Evolutionary conservation across 2,329 filamentous ascomycete genomes (phyloP), one percentile per base, ranked within the genome.

Genomic region (Fusarium veterinarium): DNA sequence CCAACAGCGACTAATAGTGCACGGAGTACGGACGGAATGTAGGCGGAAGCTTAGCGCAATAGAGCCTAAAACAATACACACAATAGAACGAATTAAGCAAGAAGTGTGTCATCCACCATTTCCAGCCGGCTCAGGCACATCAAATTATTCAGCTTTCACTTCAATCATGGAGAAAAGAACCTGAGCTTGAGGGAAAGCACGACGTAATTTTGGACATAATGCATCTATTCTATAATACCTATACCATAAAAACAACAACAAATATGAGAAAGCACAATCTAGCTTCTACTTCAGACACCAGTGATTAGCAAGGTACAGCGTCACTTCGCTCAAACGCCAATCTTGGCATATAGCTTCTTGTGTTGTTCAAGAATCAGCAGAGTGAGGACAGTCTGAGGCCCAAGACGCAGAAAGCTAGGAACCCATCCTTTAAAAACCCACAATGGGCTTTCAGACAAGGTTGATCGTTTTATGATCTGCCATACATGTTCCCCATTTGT

Each of bases 361-460:
- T 65, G 63, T 45, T 61, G 41, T 14, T 56, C 42, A 13, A 56
- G 35, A 42, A 61, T 46, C 17, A 61, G 20, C 23, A 65, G 28
- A 8, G 57, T 61, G 5, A 52, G 13, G n/a, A 64, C 23, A 14
- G 53, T 59, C 19, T 58, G 52, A 60, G 52, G 59, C 5, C 46
- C 46, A 30, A 67, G 53, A 38, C 60, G 60, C 4, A 67, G 19
- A 37, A 67, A 67, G 31, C 60, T 59, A 12, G 63, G 51, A n/a
- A 37, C 17, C 64, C 30, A 64, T 5, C 60, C 46, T 20, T 53
- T 45, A 9, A 67, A 38, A 7, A 51, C 14, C 59, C 52, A 64
- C 5, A 28, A 12, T 19, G 30, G 28, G 6, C 53, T 46, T 23
- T 64, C 53, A 41, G 38, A 20, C 25, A 37, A 8, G 4, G 30